phyloP scores from a whole-genome alignment of 192 early-diverging fungal species.

The Rhizophagus clarus region DNA sequence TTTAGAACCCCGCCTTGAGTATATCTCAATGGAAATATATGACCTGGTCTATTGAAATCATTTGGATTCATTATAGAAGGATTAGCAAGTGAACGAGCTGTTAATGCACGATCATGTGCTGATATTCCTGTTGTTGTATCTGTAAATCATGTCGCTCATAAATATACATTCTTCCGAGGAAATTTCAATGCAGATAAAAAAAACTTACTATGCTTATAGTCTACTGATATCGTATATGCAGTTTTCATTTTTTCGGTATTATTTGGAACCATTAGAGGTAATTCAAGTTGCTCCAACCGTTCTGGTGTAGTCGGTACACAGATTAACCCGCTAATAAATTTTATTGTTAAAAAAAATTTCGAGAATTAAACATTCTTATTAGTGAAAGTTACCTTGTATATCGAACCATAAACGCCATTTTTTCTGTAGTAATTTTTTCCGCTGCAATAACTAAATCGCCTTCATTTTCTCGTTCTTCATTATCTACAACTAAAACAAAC shows the following conservation, averaged over 20 bases:
- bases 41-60: slow-evolving; percentile 89
- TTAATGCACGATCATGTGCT: slow-evolving; percentile 84
- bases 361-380: background rate
- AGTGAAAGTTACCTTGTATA: slow-evolving; percentile 73
- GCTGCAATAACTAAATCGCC: slow-evolving; percentile 98
- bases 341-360: background rate
- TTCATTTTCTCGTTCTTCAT: slow-evolving; percentile 99
- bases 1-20: slow-evolving; percentile 79
- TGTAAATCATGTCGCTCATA: background rate
- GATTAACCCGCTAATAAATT: slow-evolving; percentile 74
- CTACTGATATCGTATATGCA: slow-evolving; percentile 92
- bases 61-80: slow-evolving; percentile 57
- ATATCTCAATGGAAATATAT: slow-evolving; percentile 91
- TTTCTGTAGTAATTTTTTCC: slow-evolving; percentile 88
- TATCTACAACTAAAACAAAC: slow-evolving; percentile 92
- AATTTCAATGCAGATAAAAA: background rate
- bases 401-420: slow-evolving; percentile 95
- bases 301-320: slow-evolving; percentile 84
- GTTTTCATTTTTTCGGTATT: slow-evolving; percentile 92
- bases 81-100: slow-evolving; percentile 77
- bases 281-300: slow-evolving; percentile 78
- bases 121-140: slow-evolving; percentile 97
- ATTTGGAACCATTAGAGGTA: slow-evolving; percentile 94
- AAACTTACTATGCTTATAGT: slow-evolving; percentile 64
- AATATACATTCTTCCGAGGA: background rate